phyloP scores from a whole-genome alignment of 352 stramenopile genomes.

The Pythium aristosporum region DNA sequence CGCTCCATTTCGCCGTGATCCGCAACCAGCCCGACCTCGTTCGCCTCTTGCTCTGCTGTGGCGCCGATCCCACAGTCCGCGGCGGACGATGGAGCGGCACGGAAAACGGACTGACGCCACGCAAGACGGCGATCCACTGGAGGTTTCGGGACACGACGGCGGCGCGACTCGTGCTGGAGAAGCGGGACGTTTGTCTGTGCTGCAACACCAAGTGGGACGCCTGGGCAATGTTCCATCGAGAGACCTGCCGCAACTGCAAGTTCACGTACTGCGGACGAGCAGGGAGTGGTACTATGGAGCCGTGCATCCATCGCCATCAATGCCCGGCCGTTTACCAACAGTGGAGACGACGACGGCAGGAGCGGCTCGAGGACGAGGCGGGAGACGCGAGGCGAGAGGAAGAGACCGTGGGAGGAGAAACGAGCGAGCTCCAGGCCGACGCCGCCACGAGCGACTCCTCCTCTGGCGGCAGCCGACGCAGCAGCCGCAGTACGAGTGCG shows the following conservation, averaged over 20 bases:
- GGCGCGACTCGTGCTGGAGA: slow-evolving; percentile 56
- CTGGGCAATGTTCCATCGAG: slow-evolving; percentile 48
- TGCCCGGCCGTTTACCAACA: slow-evolving; percentile 40
- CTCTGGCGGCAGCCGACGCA: slow-evolving; percentile 15
- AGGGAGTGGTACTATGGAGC: slow-evolving; percentile 16
- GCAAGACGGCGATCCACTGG: slow-evolving; percentile 64
- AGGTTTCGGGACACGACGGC: slow-evolving; percentile 66
- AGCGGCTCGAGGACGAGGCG: not conserved
- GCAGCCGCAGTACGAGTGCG: slow-evolving; percentile 30
- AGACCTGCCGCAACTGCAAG: slow-evolving; percentile 48
- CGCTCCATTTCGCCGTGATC: slow-evolving; percentile 77
- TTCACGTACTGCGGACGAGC: slow-evolving; percentile 55
- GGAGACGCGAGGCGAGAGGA: not conserved
- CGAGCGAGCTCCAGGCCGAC: not conserved
- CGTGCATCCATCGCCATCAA: slow-evolving; percentile 67
- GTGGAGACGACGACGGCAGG: not conserved
- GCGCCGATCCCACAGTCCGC: slow-evolving; percentile 34
- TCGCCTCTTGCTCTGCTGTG: slow-evolving; percentile 58
- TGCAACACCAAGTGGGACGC: slow-evolving; percentile 77
- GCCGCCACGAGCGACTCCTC: not conserved
- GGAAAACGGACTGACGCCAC: slow-evolving; percentile 40
- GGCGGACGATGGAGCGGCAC: slow-evolving; percentile 41
- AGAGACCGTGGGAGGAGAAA: not conserved
- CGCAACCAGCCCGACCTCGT: slow-evolving; percentile 77
- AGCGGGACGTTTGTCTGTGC: slow-evolving; percentile 68